phyloP scores from a whole-genome alignment of 116 monocot species.

The Zostera marina region DNA sequence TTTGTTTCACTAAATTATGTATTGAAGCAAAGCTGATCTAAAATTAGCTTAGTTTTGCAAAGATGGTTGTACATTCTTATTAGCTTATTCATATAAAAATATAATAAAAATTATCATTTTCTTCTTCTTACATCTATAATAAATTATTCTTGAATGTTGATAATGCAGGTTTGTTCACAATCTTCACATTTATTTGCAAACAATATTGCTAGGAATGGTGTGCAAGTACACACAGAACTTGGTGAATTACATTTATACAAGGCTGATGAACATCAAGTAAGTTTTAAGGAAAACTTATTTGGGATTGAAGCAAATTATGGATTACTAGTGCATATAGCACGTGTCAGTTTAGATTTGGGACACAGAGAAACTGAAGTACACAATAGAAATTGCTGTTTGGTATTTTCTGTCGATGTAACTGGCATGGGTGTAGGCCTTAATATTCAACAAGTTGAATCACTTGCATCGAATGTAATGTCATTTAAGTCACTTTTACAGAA shows the following conservation, averaged over 20 bases:
- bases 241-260: slow-evolving; percentile 77
- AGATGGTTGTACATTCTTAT: too few relatives aligned
- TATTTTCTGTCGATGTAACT: slow-evolving; percentile 67
- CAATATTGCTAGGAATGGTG: slow-evolving; percentile 79
- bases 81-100: too few relatives aligned
- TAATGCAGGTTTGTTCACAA: slow-evolving; percentile 71
- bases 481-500: slow-evolving; percentile 46
- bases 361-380: slow-evolving; percentile 29
- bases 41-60: too few relatives aligned
- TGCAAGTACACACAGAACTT: slow-evolving; percentile 85
- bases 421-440: slow-evolving; percentile 62
- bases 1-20: too few relatives aligned
- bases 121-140: too few relatives aligned
- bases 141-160: slow-evolving; percentile 2
- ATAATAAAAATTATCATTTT: too few relatives aligned
- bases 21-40: too few relatives aligned
- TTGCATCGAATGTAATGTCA: slow-evolving; percentile 38
- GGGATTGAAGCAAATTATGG: slow-evolving; percentile 43
- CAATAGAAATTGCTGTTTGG: slow-evolving; percentile 29
- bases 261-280: slow-evolving; percentile 80
- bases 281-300: slow-evolving; percentile 60
- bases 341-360: slow-evolving; percentile 80
- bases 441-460: slow-evolving; percentile 58
- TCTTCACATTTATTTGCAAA: slow-evolving; percentile 94
- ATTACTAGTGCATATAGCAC: slow-evolving; percentile 62